Evolutionary conservation across 2,329 filamentous ascomycete genomes (phyloP).

Genomic region (Aspergillus fumigatiaffinis): DNA sequence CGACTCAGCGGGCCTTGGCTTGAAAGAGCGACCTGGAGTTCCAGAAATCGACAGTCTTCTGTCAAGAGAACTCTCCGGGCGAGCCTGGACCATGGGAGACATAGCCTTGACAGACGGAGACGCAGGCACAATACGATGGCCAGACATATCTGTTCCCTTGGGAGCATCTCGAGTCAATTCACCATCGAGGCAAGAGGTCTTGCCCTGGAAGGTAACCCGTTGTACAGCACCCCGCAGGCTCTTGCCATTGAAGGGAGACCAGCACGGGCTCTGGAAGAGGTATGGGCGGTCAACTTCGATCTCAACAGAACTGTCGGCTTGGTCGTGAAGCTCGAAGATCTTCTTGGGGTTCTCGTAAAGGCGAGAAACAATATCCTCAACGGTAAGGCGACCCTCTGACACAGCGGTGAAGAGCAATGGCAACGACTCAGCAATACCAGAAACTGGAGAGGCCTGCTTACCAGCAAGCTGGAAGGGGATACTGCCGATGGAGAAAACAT

Average conservation of each 20-base stretch:
- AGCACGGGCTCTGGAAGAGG: constrained; percentile 51
- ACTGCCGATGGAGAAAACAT: constrained; percentile 75
- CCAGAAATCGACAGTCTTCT: constrained; percentile 35
- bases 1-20: constrained; percentile 23
- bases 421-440: constrained; percentile 69
- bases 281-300: constrained; percentile 72
- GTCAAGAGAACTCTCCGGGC: constrained; percentile 35
- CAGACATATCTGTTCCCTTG: constrained; percentile 72
- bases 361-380: constrained; percentile 68
- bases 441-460: constrained; percentile 54
- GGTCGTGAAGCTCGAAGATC: constrained; percentile 80
- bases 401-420: constrained; percentile 74
- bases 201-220: constrained; percentile 70
- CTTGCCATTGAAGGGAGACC: constrained; percentile 71
- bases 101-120: constrained; percentile 56
- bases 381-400: constrained; percentile 65
- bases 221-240: constrained; percentile 66
- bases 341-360: constrained; percentile 75
- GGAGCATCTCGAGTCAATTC: constrained; percentile 54
- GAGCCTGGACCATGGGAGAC: constrained; percentile 39
- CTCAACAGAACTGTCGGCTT: constrained; percentile 68
- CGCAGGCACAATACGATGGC: constrained; percentile 50
- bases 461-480: constrained; percentile 71
- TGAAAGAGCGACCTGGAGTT: constrained; percentile 34
- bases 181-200: constrained; percentile 72